Conservation (phyloP, 371 early-diverging fungal species). For the Mortierella sp. region DNA sequence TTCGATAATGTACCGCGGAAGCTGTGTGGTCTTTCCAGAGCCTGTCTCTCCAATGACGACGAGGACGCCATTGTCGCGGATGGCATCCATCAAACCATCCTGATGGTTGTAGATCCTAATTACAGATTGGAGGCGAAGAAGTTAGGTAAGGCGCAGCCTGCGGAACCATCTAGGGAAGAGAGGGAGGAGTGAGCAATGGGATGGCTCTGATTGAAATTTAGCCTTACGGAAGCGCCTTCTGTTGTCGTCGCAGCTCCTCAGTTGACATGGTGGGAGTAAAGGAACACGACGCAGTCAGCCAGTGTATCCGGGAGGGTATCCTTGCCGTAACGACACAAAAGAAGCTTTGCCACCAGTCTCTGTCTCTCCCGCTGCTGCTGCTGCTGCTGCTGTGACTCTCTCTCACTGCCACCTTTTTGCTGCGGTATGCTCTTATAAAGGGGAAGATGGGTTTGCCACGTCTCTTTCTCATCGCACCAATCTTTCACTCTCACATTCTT, state of each 20-base stretch:
- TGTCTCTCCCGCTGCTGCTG: slow-evolving; percentile 9
- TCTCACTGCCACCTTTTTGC: too few relatives aligned
- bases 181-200: not conserved
- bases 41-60: slow-evolving; percentile 99
- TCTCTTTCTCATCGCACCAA: not conserved
- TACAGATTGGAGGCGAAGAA: not conserved
- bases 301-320: too few relatives aligned
- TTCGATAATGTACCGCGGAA: slow-evolving; percentile 97
- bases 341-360: not conserved
- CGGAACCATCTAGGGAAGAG: not conserved
- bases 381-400: not conserved
- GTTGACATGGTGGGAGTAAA: slow-evolving; percentile 20
- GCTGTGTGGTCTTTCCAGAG: slow-evolving; percentile 98
- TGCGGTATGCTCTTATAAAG: too few relatives aligned
- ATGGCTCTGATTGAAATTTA: not conserved
- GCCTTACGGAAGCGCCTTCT: slow-evolving; percentile 50
- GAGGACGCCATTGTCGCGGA: slow-evolving; percentile 87
- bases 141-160: not conserved
- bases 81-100: slow-evolving; percentile 85
- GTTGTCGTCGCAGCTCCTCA: slow-evolving; percentile 32
- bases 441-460: too few relatives aligned
- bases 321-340: too few relatives aligned
- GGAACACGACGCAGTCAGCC: not conserved
- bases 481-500: not conserved
- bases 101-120: slow-evolving; percentile 84